Evolutionary conservation across 305 asterid genomes (phyloP).

Genomic region (Solanum hybrid): DNA sequence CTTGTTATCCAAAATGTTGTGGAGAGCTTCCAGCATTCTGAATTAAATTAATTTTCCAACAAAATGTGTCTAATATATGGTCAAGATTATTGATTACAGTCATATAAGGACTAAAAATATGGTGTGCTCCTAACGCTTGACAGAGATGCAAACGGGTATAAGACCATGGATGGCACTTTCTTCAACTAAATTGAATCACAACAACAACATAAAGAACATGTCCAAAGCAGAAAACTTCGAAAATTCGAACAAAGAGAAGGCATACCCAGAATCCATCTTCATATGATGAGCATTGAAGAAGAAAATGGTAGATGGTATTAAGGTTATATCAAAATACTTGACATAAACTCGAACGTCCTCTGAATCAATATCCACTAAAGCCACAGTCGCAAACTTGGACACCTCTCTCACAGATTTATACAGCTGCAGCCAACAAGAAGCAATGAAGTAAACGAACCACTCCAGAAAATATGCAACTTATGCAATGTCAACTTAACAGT

Average conservation of each 20-base stretch:
- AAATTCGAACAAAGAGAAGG: neutral
- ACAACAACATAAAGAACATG: neutral
- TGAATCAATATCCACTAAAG: constrained; percentile 69
- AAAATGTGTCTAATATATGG: neutral
- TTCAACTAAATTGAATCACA: neutral
- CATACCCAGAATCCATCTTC: constrained; percentile 94
- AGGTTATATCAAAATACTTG: constrained; percentile 68
- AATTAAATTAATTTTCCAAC: neutral
- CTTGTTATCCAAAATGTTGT: neutral
- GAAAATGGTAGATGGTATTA: constrained; percentile 68
- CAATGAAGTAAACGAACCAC: neutral
- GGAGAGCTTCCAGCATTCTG: neutral
- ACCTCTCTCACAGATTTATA: constrained; percentile 71
- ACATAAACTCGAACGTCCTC: constrained; percentile 73
- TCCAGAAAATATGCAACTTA: neutral
- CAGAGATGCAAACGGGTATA: neutral
- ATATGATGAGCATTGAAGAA: constrained; percentile 96
- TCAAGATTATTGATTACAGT: neutral
- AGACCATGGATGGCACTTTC: neutral
- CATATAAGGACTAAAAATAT: neutral
- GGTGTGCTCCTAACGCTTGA: neutral
- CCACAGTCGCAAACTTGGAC: constrained; percentile 71
- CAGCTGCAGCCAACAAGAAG: constrained; percentile 34
- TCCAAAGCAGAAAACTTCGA: neutral
- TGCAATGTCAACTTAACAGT: neutral